A percentile compares a stretch with the other conserved stretches of the same genome.
Conservation (phyloP, 1,139 yeast species). For the Meyerozyma guilliermondii region DNA sequence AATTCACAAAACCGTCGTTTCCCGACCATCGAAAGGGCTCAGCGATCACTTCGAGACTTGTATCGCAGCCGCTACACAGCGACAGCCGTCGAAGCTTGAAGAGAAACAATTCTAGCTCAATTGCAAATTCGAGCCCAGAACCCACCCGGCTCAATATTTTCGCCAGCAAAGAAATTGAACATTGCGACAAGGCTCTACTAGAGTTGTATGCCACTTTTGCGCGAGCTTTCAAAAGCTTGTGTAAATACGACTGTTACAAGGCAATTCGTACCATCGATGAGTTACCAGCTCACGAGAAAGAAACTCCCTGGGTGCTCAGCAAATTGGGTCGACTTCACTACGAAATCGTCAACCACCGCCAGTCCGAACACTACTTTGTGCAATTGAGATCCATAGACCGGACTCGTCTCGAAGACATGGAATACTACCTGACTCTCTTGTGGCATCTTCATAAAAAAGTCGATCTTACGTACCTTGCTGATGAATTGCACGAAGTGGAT, state of each 20-base stretch:
- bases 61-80: constrained; percentile 37
- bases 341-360: constrained; percentile 82
- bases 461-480: constrained; percentile 77
- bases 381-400: constrained; percentile 66
- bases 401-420: constrained; percentile 87
- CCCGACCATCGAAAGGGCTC: constrained; percentile 32
- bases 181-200: constrained; percentile 42
- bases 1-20: constrained; percentile 30
- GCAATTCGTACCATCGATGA: constrained; percentile 68
- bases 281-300: constrained; percentile 57
- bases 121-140: constrained; percentile 3
- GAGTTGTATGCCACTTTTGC: constrained; percentile 59
- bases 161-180: constrained; percentile 29
- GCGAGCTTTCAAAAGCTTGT: constrained; percentile 58
- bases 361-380: constrained; percentile 61
- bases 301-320: constrained; percentile 84
- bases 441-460: constrained; percentile 90
- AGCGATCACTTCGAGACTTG: constrained; percentile 48
- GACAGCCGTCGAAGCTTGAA: constrained; percentile 7
- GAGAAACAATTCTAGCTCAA: constrained; percentile 3
- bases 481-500: constrained; percentile 69
- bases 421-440: constrained; percentile 77
- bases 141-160: constrained; percentile 5
- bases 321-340: constrained; percentile 78
- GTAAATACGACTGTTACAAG: constrained; percentile 71